Evolutionary conservation across 768 basidiomycete species (phyloP).

Genomic region (Amylocystis lapponica): DNA sequence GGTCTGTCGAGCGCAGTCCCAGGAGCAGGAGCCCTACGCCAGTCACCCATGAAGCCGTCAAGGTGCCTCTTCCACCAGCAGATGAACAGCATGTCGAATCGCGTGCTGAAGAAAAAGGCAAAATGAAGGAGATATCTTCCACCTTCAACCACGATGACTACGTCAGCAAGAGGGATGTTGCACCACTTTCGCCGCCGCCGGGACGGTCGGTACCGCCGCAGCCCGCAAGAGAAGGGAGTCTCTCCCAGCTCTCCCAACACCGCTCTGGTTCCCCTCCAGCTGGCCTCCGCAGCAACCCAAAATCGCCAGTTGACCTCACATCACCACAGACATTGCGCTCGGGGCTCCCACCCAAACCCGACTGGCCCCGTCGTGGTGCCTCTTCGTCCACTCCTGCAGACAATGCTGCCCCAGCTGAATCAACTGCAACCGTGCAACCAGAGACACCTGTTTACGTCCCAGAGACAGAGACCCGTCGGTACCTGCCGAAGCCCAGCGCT

Average conservation of each 20-base stretch:
- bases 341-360: constrained; percentile 13
- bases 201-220: too few species aligned
- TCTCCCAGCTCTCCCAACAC: neutral
- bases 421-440: neutral
- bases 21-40: too few species aligned
- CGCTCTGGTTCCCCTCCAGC: constrained; percentile 11
- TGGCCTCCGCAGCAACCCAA: constrained; percentile 7
- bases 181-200: neutral
- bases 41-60: too few species aligned
- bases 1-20: too few species aligned
- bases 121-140: neutral
- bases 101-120: neutral
- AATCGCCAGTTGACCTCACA: constrained; percentile 10
- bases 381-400: neutral
- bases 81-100: too few species aligned
- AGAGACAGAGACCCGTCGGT: neutral
- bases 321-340: constrained; percentile 12
- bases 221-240: too few species aligned
- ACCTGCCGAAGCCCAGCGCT: too few species aligned
- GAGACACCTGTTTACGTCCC: neutral
- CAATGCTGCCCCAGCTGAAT: constrained; percentile 2
- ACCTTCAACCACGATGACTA: neutral
- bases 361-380: constrained; percentile 7
- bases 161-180: neutral
- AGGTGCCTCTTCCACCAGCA: too few species aligned